Evolutionary conservation across 1,284 basidiomycete species (phyloP).

Genomic region (Ceratobasidium sp.): DNA sequence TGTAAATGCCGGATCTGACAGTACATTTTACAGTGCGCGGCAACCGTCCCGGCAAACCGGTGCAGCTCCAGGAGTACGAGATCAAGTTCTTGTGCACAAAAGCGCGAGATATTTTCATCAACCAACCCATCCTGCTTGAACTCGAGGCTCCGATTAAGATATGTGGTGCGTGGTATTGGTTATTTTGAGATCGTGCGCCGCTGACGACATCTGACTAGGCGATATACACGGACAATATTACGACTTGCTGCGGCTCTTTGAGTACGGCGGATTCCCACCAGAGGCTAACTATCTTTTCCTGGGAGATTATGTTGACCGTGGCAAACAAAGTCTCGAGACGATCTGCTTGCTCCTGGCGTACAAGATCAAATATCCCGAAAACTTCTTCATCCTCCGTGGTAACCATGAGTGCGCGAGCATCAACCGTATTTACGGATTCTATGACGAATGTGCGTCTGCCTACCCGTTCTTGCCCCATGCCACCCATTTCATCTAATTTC

Average conservation of each 20-base stretch:
- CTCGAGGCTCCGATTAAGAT: conserved; percentile 97
- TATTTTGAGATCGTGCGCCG: not conserved
- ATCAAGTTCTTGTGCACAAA: conserved; percentile 96
- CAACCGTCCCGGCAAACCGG: conserved; percentile 92
- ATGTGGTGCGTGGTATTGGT: conserved; percentile 73
- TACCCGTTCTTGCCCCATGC: conserved; percentile 41
- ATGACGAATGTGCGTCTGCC: conserved; percentile 85
- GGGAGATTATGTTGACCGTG: conserved; percentile 94
- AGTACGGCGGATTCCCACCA: conserved; percentile 95
- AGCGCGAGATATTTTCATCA: conserved; percentile 95
- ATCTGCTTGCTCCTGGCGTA: conserved; percentile 91
- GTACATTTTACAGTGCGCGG: conserved; percentile 74
- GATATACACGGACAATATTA: conserved; percentile 98
- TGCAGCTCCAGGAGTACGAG: conserved; percentile 94
- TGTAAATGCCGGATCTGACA: conserved; percentile 10
- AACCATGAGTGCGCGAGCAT: conserved; percentile 96
- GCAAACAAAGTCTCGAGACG: conserved; percentile 93
- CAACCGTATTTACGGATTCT: conserved; percentile 96
- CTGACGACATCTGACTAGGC: conserved; percentile 60
- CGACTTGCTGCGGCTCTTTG: conserved; percentile 91
- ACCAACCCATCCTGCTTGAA: conserved; percentile 93
- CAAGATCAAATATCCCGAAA: conserved; percentile 99
- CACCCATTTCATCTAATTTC: conserved; percentile 20
- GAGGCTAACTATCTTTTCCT: conserved; percentile 97
- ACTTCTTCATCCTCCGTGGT: conserved; percentile 94